These are phyloP conservation scores for Vaucheria bursata DNA, from an alignment of 352 stramenopile genomes.

Conservation along the genomic window DNA sequence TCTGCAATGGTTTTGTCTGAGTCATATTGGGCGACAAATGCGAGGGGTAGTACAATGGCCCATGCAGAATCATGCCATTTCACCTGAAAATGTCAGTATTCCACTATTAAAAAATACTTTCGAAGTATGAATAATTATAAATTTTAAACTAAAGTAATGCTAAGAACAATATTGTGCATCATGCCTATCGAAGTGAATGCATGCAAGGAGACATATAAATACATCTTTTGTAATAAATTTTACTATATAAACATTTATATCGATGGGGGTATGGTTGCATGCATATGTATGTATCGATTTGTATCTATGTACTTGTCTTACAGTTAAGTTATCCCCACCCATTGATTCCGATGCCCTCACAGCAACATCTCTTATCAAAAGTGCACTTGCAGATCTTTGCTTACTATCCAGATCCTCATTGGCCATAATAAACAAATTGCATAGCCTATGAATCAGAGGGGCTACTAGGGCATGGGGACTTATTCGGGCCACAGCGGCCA, in stretches of 20 bases:
- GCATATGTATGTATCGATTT: too few species aligned
- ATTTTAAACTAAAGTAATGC: too few species aligned
- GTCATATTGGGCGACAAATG: constrained; percentile 34
- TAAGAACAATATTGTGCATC: too few species aligned
- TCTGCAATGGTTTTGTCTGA: constrained; percentile 34
- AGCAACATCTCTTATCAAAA: neutral
- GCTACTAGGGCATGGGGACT: constrained; percentile 20
- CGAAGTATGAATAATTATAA: too few species aligned
- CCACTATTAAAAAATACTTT: too few species aligned
- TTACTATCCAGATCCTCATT: constrained; percentile 26
- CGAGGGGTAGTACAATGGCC: constrained; percentile 23
- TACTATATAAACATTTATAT: too few species aligned
- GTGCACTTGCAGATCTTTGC: neutral
- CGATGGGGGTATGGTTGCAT: too few species aligned
- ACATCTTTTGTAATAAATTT: too few species aligned
- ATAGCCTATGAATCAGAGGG: constrained; percentile 19
- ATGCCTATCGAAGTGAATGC: too few species aligned
- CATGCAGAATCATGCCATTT: constrained; percentile 22
- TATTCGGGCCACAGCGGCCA: constrained; percentile 34
- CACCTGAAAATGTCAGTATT: neutral
- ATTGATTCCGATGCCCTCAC: neutral
- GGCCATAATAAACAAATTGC: constrained; percentile 21
- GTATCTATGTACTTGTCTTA: too few species aligned
- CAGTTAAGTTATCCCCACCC: neutral
- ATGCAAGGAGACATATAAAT: too few species aligned